phyloP scores from a whole-genome alignment of 1,139 yeast species.

The Blastobotrys malaysiensis region DNA sequence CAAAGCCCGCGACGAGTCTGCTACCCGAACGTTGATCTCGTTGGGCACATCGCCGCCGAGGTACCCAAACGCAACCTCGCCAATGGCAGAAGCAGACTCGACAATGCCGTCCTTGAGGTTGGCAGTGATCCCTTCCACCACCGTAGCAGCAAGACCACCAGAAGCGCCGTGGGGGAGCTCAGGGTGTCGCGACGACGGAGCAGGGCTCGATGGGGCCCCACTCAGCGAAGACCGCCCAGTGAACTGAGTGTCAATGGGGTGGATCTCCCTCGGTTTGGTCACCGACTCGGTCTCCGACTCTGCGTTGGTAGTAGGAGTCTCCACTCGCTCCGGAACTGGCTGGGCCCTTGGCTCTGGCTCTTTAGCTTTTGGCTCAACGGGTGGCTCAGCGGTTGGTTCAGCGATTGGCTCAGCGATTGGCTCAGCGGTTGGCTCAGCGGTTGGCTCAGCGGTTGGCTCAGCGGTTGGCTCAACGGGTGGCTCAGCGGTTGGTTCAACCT shows the following conservation, averaged over 20 bases:
- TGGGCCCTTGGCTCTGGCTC: too few species aligned
- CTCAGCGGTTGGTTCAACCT: too few species aligned
- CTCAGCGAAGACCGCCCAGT: conserved; percentile 37
- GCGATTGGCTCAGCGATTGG: too few species aligned
- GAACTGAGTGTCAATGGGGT: conserved; percentile 8
- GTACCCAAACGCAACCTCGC: conserved; percentile 76
- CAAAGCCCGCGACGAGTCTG: conserved; percentile 7
- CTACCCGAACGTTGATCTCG: conserved; percentile 17
- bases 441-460: too few species aligned
- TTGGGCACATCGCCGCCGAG: conserved; percentile 26
- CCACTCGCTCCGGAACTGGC: not conserved
- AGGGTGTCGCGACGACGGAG: conserved; percentile 31
- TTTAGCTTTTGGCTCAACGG: too few species aligned
- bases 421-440: too few species aligned
- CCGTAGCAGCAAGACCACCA: conserved; percentile 55
- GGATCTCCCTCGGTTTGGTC: conserved; percentile 2
- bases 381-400: too few species aligned
- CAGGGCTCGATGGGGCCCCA: conserved; percentile 10
- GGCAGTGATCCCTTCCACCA: conserved; percentile 79
- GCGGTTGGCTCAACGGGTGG: too few species aligned
- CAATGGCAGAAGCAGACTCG: conserved; percentile 56
- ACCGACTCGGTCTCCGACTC: not conserved
- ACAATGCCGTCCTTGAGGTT: conserved; percentile 61
- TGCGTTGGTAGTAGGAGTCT: not conserved
- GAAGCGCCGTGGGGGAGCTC: conserved; percentile 49